Conservation (phyloP, 805 yeast species). For the Yamadazyma insecticola region DNA sequence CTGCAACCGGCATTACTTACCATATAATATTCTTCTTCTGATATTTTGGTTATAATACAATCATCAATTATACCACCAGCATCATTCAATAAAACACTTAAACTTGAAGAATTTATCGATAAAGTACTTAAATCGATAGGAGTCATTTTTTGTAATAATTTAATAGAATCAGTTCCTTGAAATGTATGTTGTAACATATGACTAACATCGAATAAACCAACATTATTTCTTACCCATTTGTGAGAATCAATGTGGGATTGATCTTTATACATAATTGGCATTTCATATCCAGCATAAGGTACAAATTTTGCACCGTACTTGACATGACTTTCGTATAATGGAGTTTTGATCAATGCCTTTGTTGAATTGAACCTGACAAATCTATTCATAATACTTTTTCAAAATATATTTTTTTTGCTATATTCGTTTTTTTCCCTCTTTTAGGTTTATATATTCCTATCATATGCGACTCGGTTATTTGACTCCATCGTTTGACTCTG, state of each 20-base stretch:
- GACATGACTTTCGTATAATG: constrained; percentile 76
- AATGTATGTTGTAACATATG: constrained; percentile 94
- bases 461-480: neutral
- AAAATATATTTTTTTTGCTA: neutral
- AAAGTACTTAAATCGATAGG: constrained; percentile 75
- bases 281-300: constrained; percentile 91
- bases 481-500: neutral
- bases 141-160: constrained; percentile 73
- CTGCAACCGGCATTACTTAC: constrained; percentile 97
- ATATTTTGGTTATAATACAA: constrained; percentile 87
- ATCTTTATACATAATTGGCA: constrained; percentile 88
- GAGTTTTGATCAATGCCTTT: constrained; percentile 53
- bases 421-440: no score
- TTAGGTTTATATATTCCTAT: no score
- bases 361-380: constrained; percentile 21
- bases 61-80: constrained; percentile 87
- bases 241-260: constrained; percentile 91
- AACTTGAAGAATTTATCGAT: constrained; percentile 56
- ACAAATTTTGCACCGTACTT: constrained; percentile 85
- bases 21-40: constrained; percentile 67
- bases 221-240: constrained; percentile 83
- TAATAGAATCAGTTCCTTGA: constrained; percentile 61
- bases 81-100: constrained; percentile 70
- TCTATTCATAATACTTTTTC: constrained; percentile 7
- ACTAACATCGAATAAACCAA: constrained; percentile 93